Base-by-base conservation (phyloP, 106 monocot species). In the Xerophyta viscosa region DNA sequence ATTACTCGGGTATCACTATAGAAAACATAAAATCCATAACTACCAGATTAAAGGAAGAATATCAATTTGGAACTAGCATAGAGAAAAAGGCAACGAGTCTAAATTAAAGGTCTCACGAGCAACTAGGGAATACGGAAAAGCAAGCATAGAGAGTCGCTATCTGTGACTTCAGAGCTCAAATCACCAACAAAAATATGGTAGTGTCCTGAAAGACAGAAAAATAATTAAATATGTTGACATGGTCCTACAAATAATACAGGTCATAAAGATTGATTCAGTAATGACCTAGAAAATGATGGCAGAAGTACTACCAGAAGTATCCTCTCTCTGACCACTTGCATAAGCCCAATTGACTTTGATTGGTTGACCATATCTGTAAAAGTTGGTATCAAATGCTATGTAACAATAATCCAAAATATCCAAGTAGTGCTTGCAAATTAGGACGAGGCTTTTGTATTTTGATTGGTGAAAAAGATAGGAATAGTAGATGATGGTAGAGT, bases 1-100 rank as follows among this genome's bases (percentile, higher is more conserved):
- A 93, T 93, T 50, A 93, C 92, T 41, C 72, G 76, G 47, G 92
- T 87, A 77, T 93, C 92, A 41, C 92, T 93, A n/a, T n/a, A n/a
- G n/a, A n/a, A n/a, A n/a, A n/a, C n/a, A n/a, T n/a, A n/a, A n/a
- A n/a, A n/a, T n/a, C n/a, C n/a, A n/a, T n/a, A n/a, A n/a, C n/a
- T n/a, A n/a, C n/a, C n/a, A n/a, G n/a, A n/a, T n/a, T n/a, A n/a
- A n/a, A n/a, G n/a, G n/a, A n/a, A n/a, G n/a, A n/a, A n/a, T n/a
- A n/a, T n/a, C n/a, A n/a, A n/a, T n/a, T n/a, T n/a, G n/a, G n/a
- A n/a, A n/a, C n/a, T n/a, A n/a, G n/a, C n/a, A n/a, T n/a, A n/a
- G n/a, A n/a, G n/a, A n/a, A n/a, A n/a, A n/a, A n/a, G 15, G 39
- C 39, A 39, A 39, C 13, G 17, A 25, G 13, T 28, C 1, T 37